Conservation (phyloP, 495 filamentous ascomycete genomes). For the Annulohypoxylon moriforme region DNA sequence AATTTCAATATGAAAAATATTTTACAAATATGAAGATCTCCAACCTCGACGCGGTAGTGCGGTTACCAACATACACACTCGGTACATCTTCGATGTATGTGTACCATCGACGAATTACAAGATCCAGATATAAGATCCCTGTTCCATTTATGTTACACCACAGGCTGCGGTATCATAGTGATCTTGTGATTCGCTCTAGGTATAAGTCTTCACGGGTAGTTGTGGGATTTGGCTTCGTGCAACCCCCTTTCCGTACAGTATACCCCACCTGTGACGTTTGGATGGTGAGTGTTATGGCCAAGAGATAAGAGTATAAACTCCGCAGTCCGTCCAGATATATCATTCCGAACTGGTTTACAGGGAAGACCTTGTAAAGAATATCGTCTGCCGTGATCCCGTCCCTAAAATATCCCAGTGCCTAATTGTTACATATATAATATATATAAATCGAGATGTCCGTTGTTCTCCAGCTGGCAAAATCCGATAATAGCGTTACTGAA, state of each 20-base stretch:
- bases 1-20: too few species aligned
- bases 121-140: too few species aligned
- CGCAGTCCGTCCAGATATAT: neutral
- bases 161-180: neutral
- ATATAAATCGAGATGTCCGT: conserved; percentile 23
- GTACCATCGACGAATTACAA: too few species aligned
- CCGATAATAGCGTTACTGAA: conserved; percentile 5
- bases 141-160: conserved; percentile 1
- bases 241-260: neutral
- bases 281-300: neutral
- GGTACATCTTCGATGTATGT: too few species aligned
- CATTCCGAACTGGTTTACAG: neutral
- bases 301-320: neutral
- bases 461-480: neutral
- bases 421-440: too few species aligned
- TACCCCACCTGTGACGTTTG: conserved; percentile 4
- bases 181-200: neutral
- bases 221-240: neutral
- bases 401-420: neutral
- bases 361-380: neutral
- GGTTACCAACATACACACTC: too few species aligned
- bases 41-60: too few species aligned
- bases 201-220: neutral
- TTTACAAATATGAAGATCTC: too few species aligned
- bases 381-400: neutral